Base-by-base conservation (phyloP, 2,329 filamentous ascomycete species). In the Pseudomassariella vexata region DNA sequence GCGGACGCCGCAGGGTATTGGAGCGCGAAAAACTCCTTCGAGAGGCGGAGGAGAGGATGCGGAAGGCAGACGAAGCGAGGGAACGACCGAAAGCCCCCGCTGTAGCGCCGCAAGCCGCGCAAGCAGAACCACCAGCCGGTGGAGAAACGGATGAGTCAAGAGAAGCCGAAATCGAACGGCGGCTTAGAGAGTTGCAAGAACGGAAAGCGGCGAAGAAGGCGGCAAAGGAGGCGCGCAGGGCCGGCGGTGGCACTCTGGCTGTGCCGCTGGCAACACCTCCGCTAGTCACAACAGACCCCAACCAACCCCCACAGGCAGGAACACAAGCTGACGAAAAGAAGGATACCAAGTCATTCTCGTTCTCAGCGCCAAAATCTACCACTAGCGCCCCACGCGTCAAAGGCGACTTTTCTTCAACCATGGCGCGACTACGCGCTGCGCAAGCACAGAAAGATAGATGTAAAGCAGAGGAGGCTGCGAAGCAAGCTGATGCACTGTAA, bases 371-470 rank as follows among this genome's bases (percentile, higher is more conserved):
- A n/a, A n/a, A n/a, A n/a, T n/a, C 23, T 12, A 27, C 35, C 8
- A 31, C 28, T 15, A 19, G 29, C 4, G 48, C 52, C 9, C 54
- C 53, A 1, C 35, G 54, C 41, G 32, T 48, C 44, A 37, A 46
- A 43, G 41, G 37, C 6, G 43, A 47, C 35, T 51, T 52, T 37
- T 49, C 57, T 28, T 51, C 50, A 8, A 76, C 69, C 2, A 63
- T 77, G 57, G 76, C 71, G 38, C 63, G 72, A 35, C 42, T 79
- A 24, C 70, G 70, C 41, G 73, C 68, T 35, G 73, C 73, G 16
- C 73, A 78, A 49, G 66, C 73, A 9, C 71, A 73, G 39, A 71
- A 74, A 32, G 64, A 77, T 40, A 62, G 73, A 34, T 49, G 58
- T 25, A 62, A 60, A 24, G 32, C 32, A n/a, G 35, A 28, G n/a